Evolutionary conservation across 495 filamentous ascomycete genomes (phyloP), one percentile per base, ranked within the genome.

Genomic region (Margaritispora aquatica): DNA sequence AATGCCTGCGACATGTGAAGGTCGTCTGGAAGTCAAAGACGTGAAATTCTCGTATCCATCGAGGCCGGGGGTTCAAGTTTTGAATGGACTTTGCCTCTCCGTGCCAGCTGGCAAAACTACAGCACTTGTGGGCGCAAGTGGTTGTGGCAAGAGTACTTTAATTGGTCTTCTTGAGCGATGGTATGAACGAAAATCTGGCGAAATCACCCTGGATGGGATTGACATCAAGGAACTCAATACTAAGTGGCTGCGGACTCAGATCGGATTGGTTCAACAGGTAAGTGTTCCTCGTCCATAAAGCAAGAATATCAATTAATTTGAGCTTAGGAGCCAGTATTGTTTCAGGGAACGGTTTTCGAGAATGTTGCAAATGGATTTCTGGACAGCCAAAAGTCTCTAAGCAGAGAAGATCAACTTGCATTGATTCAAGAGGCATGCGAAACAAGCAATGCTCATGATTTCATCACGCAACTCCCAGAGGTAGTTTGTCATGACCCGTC

Each of bases 91-190:
- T 27, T 74, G 67, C 19, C 66, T 87, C 17, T 67, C 66, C 4
- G 73, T 85, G 23, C 77, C 79, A 9, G 74, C 80, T 1, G 79
- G 78, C 41, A 80, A 84, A 59, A 73, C 77, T 34, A 87, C 85
- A 1, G 85, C 84, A 1, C 76, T 89, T 36, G 84, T 88, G 17
- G 86, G 86, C 17, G 71, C 81, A 11, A 86, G 84, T 13, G 86
- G 86, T 20, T 83, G 80, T 59, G 86, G 86, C 24, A 89, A 89
- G 58, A 85, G 82, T 2, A 88, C 85, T 11, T 73, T 87, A 31
- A 79, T 79, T 0, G 76, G 77, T 9, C 66, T 88, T 10, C 61
- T 84, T 1, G 75, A 77, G 20, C 71, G 84, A 11, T 67, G 86
- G 49, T 81, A 82, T 57, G 79, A 83, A n/a, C 70, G 52, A 54